Evolutionary conservation across 2,329 filamentous ascomycete species (phyloP).

Genomic region (Ophiostoma piceae): DNA sequence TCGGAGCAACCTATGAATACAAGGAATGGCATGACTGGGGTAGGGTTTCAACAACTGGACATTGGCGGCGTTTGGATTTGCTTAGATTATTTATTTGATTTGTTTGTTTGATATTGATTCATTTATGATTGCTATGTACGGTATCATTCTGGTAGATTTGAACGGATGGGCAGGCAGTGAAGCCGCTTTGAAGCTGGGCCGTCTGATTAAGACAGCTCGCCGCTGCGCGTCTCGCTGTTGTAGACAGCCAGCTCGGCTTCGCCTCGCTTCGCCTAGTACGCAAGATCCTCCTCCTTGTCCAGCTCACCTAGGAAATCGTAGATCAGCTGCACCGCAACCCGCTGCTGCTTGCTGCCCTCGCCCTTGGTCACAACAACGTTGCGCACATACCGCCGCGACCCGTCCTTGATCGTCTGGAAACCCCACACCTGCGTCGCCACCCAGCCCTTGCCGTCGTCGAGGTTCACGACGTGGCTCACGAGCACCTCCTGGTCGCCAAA

Average conservation of each 20-base stretch:
- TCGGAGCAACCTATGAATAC: not conserved
- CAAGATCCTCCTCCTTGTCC: conserved; percentile 21
- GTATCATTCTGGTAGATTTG: too few species aligned
- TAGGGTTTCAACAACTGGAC: conserved; percentile 10
- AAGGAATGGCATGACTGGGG: not conserved
- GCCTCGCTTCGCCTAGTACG: conserved; percentile 18
- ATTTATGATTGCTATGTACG: too few species aligned
- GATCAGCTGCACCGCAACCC: conserved; percentile 48
- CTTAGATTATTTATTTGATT: not conserved
- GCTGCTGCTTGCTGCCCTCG: conserved; percentile 33
- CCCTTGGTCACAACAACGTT: conserved; percentile 52
- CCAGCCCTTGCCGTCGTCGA: conserved; percentile 49
- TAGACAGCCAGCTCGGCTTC: too few species aligned
- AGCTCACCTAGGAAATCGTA: conserved; percentile 46
- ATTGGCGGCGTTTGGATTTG: conserved; percentile 15
- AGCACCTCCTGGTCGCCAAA: conserved; percentile 54
- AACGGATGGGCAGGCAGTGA: too few species aligned
- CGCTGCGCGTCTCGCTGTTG: not conserved
- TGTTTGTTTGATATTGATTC: not conserved
- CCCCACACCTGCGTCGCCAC: conserved; percentile 56
- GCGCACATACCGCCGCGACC: conserved; percentile 48
- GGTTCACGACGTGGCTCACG: conserved; percentile 56
- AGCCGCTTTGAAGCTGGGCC: too few species aligned
- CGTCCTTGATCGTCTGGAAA: conserved; percentile 45
- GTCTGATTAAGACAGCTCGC: not conserved